A percentile compares a stretch with the other conserved stretches of the same genome.
These are phyloP conservation scores for Ogataea siamensis DNA, from an alignment of 805 yeast genomes.

Conservation along the genomic window DNA sequence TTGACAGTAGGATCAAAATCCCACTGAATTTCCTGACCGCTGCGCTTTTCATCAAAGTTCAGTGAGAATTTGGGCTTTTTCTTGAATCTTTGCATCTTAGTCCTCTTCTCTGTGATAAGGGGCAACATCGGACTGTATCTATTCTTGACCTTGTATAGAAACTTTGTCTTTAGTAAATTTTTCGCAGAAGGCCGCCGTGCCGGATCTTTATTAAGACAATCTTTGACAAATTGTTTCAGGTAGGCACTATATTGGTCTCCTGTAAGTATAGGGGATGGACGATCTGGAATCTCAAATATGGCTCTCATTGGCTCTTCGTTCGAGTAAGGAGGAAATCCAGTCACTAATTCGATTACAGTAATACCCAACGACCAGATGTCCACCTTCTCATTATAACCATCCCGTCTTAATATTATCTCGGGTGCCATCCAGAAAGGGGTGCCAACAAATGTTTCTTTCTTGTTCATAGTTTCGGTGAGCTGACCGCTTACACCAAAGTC, in stretches of 20 bases:
- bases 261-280: constrained; percentile 57
- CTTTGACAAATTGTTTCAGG: constrained; percentile 54
- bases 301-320: constrained; percentile 76
- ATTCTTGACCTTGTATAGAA: constrained; percentile 41
- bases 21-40: constrained; percentile 30
- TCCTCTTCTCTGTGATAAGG: constrained; percentile 37
- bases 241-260: constrained; percentile 43
- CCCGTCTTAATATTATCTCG: constrained; percentile 61
- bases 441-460: constrained; percentile 81
- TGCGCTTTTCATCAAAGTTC: constrained; percentile 20
- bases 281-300: constrained; percentile 63
- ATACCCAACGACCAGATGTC: constrained; percentile 98
- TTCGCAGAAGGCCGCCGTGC: constrained; percentile 58
- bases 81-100: constrained; percentile 34
- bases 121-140: constrained; percentile 26
- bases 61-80: constrained; percentile 40
- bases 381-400: constrained; percentile 79
- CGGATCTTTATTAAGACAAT: constrained; percentile 71
- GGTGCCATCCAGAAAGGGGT: constrained; percentile 99
- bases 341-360: constrained; percentile 79
- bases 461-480: constrained; percentile 50
- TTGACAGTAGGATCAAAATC: constrained; percentile 21
- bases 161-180: constrained; percentile 51
- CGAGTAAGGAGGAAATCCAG: constrained; percentile 79
- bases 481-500: constrained; percentile 95